These are phyloP conservation scores for Solanum piurae DNA, from an alignment of 257 asterid genomes.

Conservation along the genomic window DNA sequence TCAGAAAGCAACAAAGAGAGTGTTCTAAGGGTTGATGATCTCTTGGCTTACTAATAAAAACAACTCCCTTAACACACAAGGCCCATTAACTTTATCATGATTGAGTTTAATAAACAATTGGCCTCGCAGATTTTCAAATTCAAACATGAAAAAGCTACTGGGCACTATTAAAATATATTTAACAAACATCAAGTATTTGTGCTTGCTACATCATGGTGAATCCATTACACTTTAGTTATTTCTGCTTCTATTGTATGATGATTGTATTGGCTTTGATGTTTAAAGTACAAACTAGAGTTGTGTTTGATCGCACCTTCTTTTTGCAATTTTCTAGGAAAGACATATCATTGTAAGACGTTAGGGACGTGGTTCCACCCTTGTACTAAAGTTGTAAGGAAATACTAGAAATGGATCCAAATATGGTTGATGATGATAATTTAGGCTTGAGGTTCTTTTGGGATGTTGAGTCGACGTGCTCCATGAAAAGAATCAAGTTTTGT, in stretches of 20 bases:
- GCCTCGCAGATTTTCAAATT: no score
- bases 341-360: conserved; percentile 52
- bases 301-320: neutral
- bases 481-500: conserved; percentile 60
- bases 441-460: conserved; percentile 55
- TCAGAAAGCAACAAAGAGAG: no score
- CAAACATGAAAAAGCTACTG: no score
- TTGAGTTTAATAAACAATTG: no score
- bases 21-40: no score
- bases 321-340: conserved; percentile 27
- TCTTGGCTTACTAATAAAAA: no score
- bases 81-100: no score
- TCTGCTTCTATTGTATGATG: conserved; percentile 27
- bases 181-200: neutral
- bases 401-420: conserved; percentile 20
- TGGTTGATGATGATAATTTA: conserved; percentile 12
- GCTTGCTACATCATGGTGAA: conserved; percentile 64
- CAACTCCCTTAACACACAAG: no score
- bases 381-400: conserved; percentile 74
- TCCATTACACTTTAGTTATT: conserved; percentile 68
- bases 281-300: conserved; percentile 69
- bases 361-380: neutral
- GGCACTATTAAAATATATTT: neutral
- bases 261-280: conserved; percentile 49
- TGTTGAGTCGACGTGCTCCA: conserved; percentile 54